These are phyloP conservation scores for Trichoderma gracile DNA, from an alignment of 2,329 filamentous ascomycete species.

Conservation along the genomic window DNA sequence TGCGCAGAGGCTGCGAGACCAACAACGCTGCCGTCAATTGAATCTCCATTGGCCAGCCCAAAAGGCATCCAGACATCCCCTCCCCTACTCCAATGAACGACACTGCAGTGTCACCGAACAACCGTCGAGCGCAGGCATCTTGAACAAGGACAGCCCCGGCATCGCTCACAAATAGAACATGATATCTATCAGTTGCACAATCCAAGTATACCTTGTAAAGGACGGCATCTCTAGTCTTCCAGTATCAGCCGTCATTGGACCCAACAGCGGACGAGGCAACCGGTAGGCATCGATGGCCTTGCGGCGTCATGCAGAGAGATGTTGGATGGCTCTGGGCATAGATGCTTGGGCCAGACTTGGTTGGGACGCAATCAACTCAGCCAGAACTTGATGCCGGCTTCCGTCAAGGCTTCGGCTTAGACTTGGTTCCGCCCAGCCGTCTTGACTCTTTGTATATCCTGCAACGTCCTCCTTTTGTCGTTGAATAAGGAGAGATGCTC, in stretches of 20 bases:
- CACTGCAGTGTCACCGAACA: background rate
- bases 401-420: no score
- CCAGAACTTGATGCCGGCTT: background rate
- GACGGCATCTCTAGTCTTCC: background rate
- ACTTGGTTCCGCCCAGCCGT: no score
- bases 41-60: no score
- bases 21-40: no score
- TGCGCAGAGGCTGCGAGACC: no score
- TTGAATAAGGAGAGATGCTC: background rate
- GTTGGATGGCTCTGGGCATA: background rate
- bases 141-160: background rate
- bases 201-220: no score
- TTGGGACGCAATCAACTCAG: background rate
- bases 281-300: background rate
- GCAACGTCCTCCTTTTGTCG: background rate
- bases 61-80: background rate
- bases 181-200: no score
- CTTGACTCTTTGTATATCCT: no score
- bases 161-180: background rate
- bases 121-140: conserved; percentile 5
- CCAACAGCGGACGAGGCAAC: background rate
- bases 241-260: background rate
- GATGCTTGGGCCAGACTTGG: background rate
- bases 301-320: background rate
- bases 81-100: background rate